Evolutionary conservation across 148 eudicot genomes (phyloP), one percentile per base, ranked within the genome.

Genomic region (Drosera capensis): DNA sequence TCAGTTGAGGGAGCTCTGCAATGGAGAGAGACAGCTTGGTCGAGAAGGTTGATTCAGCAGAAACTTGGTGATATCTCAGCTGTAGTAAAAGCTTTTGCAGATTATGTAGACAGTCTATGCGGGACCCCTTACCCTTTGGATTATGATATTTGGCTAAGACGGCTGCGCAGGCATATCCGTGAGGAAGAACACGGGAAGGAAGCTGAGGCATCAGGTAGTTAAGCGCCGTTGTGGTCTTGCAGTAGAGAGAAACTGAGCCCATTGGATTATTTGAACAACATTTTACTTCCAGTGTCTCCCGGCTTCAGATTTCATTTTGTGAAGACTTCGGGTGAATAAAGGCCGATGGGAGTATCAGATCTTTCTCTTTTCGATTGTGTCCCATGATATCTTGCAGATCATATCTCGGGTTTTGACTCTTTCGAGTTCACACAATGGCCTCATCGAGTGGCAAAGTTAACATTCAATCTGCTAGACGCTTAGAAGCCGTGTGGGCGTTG

Each of bases 1-100:
- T 90, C 95, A 3, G 80, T 90, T 23, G 99, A 90, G 62, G 93
- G 93, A 40, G 99, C 95, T 14, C 68, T 90, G 35, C 71, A 71
- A 24, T 90, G 99, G 99, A 73, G 95, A 59, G 93, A 90, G 46
- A 71, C 51, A 14, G 70, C 85, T 45, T 90, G 99, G 99, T 80
- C 99, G 12, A 84, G 62, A 57, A 57, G 99, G 67, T 40, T 80
- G 56, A 90, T 90, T 53, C 99, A 90, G 60, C 88, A 81, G 62
- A 75, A 59, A 59, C 87, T 90, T 4, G 99, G 99, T 52, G 93
- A 90, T 19, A 75, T 90, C 40, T 84, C 99, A 8, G 95, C 99
- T 47, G 74, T 90, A 29, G 47, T 90, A 35, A 90, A 90, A 63
- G 99, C 95, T 36, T 90, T 90, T 60, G 84, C 99, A 21, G 99